These are phyloP conservation scores for Teratosphaeriaceae sp. DNA, from an alignment of 2,329 filamentous ascomycete species.

Conservation along the genomic window DNA sequence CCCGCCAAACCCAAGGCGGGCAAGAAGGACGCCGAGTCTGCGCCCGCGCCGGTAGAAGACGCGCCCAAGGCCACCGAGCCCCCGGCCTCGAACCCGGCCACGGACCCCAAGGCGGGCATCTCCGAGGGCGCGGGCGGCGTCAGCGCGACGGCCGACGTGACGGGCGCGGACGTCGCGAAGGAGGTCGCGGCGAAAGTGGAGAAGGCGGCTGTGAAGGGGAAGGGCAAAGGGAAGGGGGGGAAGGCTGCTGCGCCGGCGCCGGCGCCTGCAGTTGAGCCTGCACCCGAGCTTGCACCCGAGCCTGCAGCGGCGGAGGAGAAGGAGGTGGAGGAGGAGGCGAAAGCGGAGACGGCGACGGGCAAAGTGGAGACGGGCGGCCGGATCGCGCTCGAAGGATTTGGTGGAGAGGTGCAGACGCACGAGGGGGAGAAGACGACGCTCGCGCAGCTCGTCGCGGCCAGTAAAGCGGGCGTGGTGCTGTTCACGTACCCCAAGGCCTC, in stretches of 20 bases:
- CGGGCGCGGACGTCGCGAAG: slow-evolving; percentile 9
- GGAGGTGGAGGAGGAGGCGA: neutral
- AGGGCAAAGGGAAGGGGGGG: slow-evolving; percentile 16
- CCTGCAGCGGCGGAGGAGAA: slow-evolving; percentile 16
- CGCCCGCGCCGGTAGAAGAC: too few relatives aligned
- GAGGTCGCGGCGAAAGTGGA: slow-evolving; percentile 11
- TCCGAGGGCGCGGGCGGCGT: slow-evolving; percentile 13
- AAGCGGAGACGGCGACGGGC: too few relatives aligned
- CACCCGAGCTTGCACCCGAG: too few relatives aligned
- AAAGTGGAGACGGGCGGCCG: slow-evolving; percentile 48
- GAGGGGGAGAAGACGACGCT: slow-evolving; percentile 75
- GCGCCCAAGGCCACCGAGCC: slow-evolving; percentile 16
- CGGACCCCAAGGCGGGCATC: slow-evolving; percentile 12
- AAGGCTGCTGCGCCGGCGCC: too few relatives aligned
- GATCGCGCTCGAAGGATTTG: slow-evolving; percentile 50
- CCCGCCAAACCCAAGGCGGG: slow-evolving; percentile 31
- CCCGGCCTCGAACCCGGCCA: slow-evolving; percentile 10
- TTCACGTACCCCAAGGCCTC: slow-evolving; percentile 96
- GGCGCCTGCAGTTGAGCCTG: too few relatives aligned
- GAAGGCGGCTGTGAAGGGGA: slow-evolving; percentile 10
- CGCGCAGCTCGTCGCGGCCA: slow-evolving; percentile 72
- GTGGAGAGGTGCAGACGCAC: slow-evolving; percentile 72
- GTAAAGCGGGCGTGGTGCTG: slow-evolving; percentile 77
- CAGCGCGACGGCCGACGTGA: slow-evolving; percentile 10
- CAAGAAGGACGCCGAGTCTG: too few relatives aligned